Evolutionary conservation across 169 alveolate species (phyloP).

Genomic region (Babesia ovata): DNA sequence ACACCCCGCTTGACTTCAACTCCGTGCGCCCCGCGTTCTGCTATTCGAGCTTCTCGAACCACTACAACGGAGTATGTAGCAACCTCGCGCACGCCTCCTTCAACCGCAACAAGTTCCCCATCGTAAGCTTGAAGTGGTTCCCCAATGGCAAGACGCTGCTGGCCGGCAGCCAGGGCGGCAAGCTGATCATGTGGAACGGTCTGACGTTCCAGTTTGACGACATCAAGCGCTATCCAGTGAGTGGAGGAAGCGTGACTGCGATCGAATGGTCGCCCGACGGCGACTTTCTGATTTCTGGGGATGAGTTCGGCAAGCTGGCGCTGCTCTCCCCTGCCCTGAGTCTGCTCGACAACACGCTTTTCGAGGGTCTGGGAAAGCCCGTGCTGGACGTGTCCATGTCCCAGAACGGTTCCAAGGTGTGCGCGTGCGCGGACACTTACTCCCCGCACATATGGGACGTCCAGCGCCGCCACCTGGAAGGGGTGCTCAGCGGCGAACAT

Average conservation of each 20-base stretch:
- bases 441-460: slow-evolving; percentile 82
- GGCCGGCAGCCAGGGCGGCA: slow-evolving; percentile 88
- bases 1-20: slow-evolving; percentile 52
- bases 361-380: slow-evolving; percentile 76
- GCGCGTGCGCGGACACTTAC: slow-evolving; percentile 80
- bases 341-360: slow-evolving; percentile 73
- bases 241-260: slow-evolving; percentile 82
- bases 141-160: slow-evolving; percentile 84
- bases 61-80: slow-evolving; percentile 63
- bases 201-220: slow-evolving; percentile 83
- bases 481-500: slow-evolving; percentile 68
- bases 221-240: slow-evolving; percentile 83
- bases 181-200: slow-evolving; percentile 86
- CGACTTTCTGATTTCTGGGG: slow-evolving; percentile 80
- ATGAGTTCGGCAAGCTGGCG: slow-evolving; percentile 80
- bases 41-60: slow-evolving; percentile 51
- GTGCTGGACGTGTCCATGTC: slow-evolving; percentile 77
- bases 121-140: slow-evolving; percentile 78
- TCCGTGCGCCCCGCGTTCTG: slow-evolving; percentile 42
- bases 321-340: slow-evolving; percentile 80
- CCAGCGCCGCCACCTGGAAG: slow-evolving; percentile 66
- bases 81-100: slow-evolving; percentile 65
- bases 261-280: slow-evolving; percentile 80
- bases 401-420: slow-evolving; percentile 71
- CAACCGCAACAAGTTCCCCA: slow-evolving; percentile 68